phyloP scores from a whole-genome alignment of 1,139 yeast species.

The Waltiozyma sp. region DNA sequence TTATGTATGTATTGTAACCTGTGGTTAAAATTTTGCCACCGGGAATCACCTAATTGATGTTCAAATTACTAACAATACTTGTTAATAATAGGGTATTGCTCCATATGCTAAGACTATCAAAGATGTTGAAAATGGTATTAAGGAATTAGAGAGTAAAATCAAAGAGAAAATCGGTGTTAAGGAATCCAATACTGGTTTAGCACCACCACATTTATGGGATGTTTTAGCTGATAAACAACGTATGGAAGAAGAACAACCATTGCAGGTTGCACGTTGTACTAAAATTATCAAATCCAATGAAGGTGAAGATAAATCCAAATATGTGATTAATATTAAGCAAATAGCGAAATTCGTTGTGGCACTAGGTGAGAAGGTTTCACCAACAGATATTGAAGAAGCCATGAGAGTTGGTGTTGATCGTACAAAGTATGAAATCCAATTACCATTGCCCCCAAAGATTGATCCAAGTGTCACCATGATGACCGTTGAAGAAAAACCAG shows the following conservation, averaged over 20 bases:
- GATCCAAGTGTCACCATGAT: slow-evolving; percentile 99
- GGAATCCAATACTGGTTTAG: slow-evolving; percentile 91
- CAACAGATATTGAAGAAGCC: slow-evolving; percentile 98
- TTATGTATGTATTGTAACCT: slow-evolving; percentile 32
- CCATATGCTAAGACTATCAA: slow-evolving; percentile 82
- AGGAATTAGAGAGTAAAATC: slow-evolving; percentile 71
- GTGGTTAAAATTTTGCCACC: slow-evolving; percentile 1
- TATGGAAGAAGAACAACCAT: slow-evolving; percentile 86
- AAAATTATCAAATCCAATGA: slow-evolving; percentile 74
- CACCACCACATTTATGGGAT: slow-evolving; percentile 96
- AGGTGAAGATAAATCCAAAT: slow-evolving; percentile 77
- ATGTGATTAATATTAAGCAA: slow-evolving; percentile 93
- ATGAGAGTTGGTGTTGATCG: slow-evolving; percentile 99
- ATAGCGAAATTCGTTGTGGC: slow-evolving; percentile 97
- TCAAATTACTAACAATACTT: slow-evolving; percentile 9
- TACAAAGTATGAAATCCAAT: slow-evolving; percentile 89
- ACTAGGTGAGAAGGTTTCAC: slow-evolving; percentile 91
- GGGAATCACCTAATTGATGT: not conserved
- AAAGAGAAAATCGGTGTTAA: slow-evolving; percentile 90
- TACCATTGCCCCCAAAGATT: slow-evolving; percentile 94
- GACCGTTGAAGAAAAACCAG: slow-evolving; percentile 98
- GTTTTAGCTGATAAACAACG: slow-evolving; percentile 92
- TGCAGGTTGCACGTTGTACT: slow-evolving; percentile 97
- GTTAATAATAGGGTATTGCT: slow-evolving; percentile 63
- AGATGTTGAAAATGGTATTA: slow-evolving; percentile 74